Conservation (phyloP, 768 basidiomycete genomes). For the Mycena polygramma region DNA sequence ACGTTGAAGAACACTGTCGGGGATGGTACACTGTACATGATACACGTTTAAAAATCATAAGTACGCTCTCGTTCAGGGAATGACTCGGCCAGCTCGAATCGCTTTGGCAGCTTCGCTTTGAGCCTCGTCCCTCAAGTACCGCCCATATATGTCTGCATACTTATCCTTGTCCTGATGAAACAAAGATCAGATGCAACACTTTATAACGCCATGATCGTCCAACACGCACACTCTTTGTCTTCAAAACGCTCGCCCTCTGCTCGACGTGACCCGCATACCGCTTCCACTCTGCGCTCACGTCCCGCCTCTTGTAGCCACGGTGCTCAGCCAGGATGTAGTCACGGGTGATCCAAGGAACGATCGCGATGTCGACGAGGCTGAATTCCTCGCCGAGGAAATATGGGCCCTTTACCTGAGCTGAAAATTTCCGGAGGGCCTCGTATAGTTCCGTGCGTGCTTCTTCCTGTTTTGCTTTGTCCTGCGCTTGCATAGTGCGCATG, state of each 20-base stretch:
- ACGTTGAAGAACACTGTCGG: too few relatives aligned
- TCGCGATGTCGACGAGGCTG: constrained; percentile 58
- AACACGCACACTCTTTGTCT: constrained; percentile 52
- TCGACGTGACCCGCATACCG: constrained; percentile 53
- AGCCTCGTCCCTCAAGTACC: constrained; percentile 70
- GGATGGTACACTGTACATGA: too few relatives aligned
- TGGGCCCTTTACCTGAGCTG: constrained; percentile 55
- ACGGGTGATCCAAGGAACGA: constrained; percentile 63
- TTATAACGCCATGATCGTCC: not conserved
- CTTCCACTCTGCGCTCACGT: constrained; percentile 54
- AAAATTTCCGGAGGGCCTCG: constrained; percentile 51
- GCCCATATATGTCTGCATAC: constrained; percentile 61
- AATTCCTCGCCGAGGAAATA: constrained; percentile 66
- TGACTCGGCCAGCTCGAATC: constrained; percentile 53
- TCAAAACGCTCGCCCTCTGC: constrained; percentile 54
- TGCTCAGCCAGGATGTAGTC: constrained; percentile 58
- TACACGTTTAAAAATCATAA: not conserved
- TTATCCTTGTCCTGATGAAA: constrained; percentile 55
- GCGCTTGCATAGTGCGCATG: constrained; percentile 55
- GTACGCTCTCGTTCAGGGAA: not conserved
- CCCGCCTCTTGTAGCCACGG: constrained; percentile 53
- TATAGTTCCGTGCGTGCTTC: constrained; percentile 53
- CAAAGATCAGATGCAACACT: not conserved
- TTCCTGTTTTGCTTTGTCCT: constrained; percentile 52
- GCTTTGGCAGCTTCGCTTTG: constrained; percentile 68